Evolutionary conservation across 2,329 filamentous ascomycete genomes (phyloP), one percentile per base, ranked within the genome.

Genomic region (Fusarium sp.): DNA sequence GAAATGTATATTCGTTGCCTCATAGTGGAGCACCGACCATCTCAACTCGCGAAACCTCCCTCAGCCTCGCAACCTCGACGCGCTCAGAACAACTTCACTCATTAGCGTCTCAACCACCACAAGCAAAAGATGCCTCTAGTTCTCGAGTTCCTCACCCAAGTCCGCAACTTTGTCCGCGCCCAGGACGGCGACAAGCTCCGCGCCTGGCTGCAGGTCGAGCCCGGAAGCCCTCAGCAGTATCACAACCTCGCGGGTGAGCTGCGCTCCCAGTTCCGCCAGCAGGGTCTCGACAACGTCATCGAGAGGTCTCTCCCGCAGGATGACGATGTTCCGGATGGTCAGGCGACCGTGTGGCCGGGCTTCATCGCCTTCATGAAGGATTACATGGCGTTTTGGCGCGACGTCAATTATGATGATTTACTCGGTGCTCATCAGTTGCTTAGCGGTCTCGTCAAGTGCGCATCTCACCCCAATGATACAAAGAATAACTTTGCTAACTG

Each of bases 291-390:
- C 57, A 86, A 86, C 69, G 86, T 92, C 70, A 90, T 94, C 71
- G 90, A 92, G 67, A 87, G 86, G 54, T 85, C 88, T 12, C 86
- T 96, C 2, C 91, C 92, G 0, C 87, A 92, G 69, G 89, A 91
- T 9, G 88, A 92, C 62, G 88, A 93, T 47, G 88, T 90, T 2
- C 85, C 87, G 0, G 90, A 93, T 61, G 92, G 91, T 1, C 87
- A 89, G 71, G 91, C 88, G 47, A 89, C 92, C 9, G 87, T 89
- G 0, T 97, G 95, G 94, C 90, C 91, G 0, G 90, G 93, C 1
- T 95, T 98, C 80, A 86, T 93, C 59, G 88, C 90, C 3, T 97
- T 98, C 79, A 90, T 97, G 81, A 93, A 91, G 77, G 91, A 94
- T 59, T 98, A 97, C 79, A 87, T 98, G 73, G 86, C 89, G 52